phyloP scores from a whole-genome alignment of 192 early-diverging fungal genomes.

The Coemansia sp. region DNA sequence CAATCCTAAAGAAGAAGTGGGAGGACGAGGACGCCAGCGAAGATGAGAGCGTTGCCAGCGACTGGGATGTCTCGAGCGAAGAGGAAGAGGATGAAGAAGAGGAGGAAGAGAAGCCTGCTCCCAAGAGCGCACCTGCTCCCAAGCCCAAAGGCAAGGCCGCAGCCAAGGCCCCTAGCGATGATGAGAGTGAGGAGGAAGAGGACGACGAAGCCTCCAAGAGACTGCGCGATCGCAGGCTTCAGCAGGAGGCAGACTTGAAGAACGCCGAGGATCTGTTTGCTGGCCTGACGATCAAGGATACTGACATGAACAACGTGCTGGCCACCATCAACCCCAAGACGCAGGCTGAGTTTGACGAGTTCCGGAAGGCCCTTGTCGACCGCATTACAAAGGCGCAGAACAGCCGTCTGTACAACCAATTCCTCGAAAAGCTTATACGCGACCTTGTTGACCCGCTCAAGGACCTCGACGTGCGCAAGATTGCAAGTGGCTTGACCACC shows the following conservation, averaged over 20 bases:
- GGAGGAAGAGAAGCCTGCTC: constrained; percentile 1
- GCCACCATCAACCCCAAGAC: constrained; percentile 59
- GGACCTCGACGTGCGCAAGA: constrained; percentile 65
- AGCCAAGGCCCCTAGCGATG: constrained; percentile 58
- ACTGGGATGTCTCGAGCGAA: constrained; percentile 63
- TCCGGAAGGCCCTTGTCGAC: constrained; percentile 59
- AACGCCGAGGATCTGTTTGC: constrained; percentile 64
- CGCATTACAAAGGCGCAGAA: constrained; percentile 55
- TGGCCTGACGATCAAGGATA: constrained; percentile 58
- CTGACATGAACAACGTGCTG: constrained; percentile 21
- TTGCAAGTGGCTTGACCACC: constrained; percentile 58
- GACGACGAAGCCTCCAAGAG: constrained; percentile 51
- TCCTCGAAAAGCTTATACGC: constrained; percentile 65
- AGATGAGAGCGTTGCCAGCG: constrained; percentile 56
- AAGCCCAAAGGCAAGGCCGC: constrained; percentile 58
- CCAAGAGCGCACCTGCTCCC: constrained; percentile 17
- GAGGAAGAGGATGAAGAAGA: constrained; percentile 42
- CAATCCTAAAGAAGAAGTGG: constrained; percentile 46
- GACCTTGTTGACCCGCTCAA: constrained; percentile 59
- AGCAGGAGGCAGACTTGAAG: constrained; percentile 63
- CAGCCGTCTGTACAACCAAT: constrained; percentile 49
- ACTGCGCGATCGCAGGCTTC: constrained; percentile 54
- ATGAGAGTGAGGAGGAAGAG: constrained; percentile 35
- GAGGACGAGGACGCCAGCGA: constrained; percentile 68
- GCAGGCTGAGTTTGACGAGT: constrained; percentile 67